phyloP scores from a whole-genome alignment of 352 stramenopile species.

The Phytopythium sindhum region DNA sequence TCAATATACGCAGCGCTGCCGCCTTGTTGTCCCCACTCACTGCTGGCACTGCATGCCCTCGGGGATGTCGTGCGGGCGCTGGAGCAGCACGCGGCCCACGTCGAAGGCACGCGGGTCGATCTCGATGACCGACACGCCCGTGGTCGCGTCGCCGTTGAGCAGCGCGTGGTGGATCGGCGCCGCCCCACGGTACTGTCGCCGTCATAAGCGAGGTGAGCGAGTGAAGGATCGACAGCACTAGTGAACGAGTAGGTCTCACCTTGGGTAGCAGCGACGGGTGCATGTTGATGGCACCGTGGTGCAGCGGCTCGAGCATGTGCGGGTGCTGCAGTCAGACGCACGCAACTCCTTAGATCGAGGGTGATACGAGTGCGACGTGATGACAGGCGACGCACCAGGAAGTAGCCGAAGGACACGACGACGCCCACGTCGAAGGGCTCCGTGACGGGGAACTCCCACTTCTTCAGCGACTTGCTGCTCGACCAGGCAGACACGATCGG shows the following conservation, averaged over 20 bases:
- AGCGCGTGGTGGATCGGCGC: conserved; percentile 86
- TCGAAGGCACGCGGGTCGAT: conserved; percentile 84
- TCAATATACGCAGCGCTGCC: not conserved
- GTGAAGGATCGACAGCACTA: not conserved
- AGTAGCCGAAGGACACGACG: conserved; percentile 89
- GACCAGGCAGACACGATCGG: not conserved
- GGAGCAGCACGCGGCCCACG: conserved; percentile 72
- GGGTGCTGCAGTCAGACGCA: conserved; percentile 41
- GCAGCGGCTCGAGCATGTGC: conserved; percentile 63
- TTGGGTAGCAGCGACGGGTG: conserved; percentile 84
- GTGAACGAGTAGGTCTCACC: conserved; percentile 13
- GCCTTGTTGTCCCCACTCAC: conserved; percentile 13
- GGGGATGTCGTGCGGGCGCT: conserved; percentile 45
- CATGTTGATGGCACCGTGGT: conserved; percentile 85
- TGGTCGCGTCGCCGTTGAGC: conserved; percentile 68
- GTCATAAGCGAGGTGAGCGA: not conserved
- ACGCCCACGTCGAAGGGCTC: conserved; percentile 75
- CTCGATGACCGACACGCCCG: conserved; percentile 84
- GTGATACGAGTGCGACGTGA: not conserved
- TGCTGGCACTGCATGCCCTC: conserved; percentile 43
- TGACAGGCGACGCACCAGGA: conserved; percentile 34
- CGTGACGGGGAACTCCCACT: conserved; percentile 51
- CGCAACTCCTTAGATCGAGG: not conserved
- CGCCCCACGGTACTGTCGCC: conserved; percentile 63
- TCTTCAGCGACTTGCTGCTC: conserved; percentile 72